Percentiles rank a stretch among this genome's conserved stretches.
These are phyloP conservation scores for Neoboletus subvelutipes DNA, from an alignment of 768 basidiomycete species.

Conservation along the genomic window DNA sequence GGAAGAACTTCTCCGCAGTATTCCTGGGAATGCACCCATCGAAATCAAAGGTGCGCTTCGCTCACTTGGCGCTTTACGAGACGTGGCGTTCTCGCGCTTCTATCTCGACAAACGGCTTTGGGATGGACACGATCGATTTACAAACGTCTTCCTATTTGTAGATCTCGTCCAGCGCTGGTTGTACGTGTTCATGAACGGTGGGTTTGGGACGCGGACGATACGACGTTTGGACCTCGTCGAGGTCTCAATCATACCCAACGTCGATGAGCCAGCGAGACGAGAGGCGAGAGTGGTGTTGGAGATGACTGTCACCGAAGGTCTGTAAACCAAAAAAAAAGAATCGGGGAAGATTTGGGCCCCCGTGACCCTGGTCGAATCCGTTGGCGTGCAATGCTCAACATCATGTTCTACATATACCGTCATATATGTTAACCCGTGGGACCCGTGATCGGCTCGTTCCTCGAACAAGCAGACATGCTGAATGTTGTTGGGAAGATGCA, in stretches of 20 bases:
- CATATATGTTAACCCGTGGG: background rate
- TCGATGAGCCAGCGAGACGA: constrained; percentile 35
- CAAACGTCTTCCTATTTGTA: constrained; percentile 6
- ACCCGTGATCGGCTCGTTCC: background rate
- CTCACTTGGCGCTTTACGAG: background rate
- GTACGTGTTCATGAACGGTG: constrained; percentile 25
- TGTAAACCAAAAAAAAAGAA: background rate
- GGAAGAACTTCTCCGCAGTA: background rate
- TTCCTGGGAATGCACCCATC: constrained; percentile 23
- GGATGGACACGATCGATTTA: background rate
- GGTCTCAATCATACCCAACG: constrained; percentile 39
- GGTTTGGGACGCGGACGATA: constrained; percentile 21
- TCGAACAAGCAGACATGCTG: constrained; percentile 42
- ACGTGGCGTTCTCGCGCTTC: too few species aligned
- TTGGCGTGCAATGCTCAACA: background rate
- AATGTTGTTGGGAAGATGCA: constrained; percentile 38
- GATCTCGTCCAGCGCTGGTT: constrained; percentile 42
- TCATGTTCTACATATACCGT: background rate
- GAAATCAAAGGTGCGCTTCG: constrained; percentile 22
- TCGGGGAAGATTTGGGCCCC: background rate
- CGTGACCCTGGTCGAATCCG: background rate
- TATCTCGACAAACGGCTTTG: background rate
- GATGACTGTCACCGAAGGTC: constrained; percentile 46
- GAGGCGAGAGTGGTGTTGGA: constrained; percentile 43
- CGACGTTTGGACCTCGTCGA: constrained; percentile 31